phyloP scores from a whole-genome alignment of 768 basidiomycete genomes.

The Suillus variegatus region DNA sequence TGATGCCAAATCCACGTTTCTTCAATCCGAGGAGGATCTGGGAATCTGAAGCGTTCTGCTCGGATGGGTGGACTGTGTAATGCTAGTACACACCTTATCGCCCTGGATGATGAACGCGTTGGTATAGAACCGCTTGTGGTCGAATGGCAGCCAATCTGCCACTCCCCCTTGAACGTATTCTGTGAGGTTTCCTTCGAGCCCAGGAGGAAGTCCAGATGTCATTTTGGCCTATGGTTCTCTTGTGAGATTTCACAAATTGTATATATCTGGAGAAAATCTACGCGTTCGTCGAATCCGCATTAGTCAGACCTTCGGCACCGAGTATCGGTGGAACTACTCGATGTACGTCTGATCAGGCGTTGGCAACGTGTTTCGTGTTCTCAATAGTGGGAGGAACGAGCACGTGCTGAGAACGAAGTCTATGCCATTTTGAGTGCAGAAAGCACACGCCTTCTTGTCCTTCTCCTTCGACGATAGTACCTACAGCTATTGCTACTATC shows the following conservation, averaged over 20 bases:
- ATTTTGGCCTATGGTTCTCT: neutral
- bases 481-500: too few species aligned
- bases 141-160: slow-evolving; percentile 48
- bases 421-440: too few species aligned
- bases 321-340: slow-evolving; percentile 1
- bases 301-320: slow-evolving; percentile 4
- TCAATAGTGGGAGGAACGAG: too few species aligned
- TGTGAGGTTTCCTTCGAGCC: slow-evolving; percentile 34
- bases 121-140: slow-evolving; percentile 54
- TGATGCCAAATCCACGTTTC: slow-evolving; percentile 74
- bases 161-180: slow-evolving; percentile 44
- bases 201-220: slow-evolving; percentile 40
- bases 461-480: too few species aligned
- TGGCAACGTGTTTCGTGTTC: neutral
- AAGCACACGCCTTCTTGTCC: too few species aligned
- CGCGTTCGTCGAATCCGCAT: neutral
- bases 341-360: neutral
- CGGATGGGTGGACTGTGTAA: neutral
- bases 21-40: slow-evolving; percentile 78
- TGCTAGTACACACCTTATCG: slow-evolving; percentile 39
- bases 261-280: neutral
- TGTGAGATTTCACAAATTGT: neutral
- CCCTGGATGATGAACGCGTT: slow-evolving; percentile 68
- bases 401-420: too few species aligned
- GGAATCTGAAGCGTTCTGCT: slow-evolving; percentile 40